Evolutionary conservation across 768 basidiomycete genomes (phyloP).

Genomic region (Auriculariales sp.): DNA sequence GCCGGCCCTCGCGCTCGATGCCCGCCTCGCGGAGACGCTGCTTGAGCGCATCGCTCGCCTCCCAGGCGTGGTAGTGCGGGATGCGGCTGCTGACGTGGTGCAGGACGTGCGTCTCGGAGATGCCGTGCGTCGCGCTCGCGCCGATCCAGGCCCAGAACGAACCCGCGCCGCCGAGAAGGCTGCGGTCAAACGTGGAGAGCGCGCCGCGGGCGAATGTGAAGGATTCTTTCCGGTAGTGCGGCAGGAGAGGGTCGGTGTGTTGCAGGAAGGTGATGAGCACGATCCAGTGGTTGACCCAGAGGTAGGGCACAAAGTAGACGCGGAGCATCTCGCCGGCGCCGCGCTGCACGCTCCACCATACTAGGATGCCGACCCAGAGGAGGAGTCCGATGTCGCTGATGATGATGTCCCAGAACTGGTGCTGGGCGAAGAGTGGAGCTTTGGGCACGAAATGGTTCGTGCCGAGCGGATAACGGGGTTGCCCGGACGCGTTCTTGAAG

Average conservation of each 20-base stretch:
- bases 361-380: slow-evolving; percentile 50
- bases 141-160: slow-evolving; percentile 75
- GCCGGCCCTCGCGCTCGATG: slow-evolving; percentile 51
- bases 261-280: slow-evolving; percentile 95
- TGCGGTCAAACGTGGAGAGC: slow-evolving; percentile 80
- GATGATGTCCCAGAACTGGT: slow-evolving; percentile 64
- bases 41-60: slow-evolving; percentile 76
- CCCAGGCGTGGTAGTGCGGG: slow-evolving; percentile 93
- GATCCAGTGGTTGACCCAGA: slow-evolving; percentile 93
- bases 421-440: slow-evolving; percentile 70
- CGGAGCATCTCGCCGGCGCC: slow-evolving; percentile 63
- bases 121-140: slow-evolving; percentile 73
- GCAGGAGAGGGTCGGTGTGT: slow-evolving; percentile 90
- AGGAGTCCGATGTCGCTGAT: slow-evolving; percentile 72
- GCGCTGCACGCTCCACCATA: slow-evolving; percentile 37
- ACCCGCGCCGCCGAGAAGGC: slow-evolving; percentile 64
- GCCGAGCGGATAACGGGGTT: slow-evolving; percentile 58
- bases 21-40: slow-evolving; percentile 48
- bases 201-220: slow-evolving; percentile 94
- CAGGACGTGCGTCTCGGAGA: slow-evolving; percentile 84
- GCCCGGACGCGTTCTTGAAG: slow-evolving; percentile 72
- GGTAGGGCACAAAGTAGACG: slow-evolving; percentile 77
- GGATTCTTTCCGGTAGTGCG: slow-evolving; percentile 79
- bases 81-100: slow-evolving; percentile 94
- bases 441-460: slow-evolving; percentile 77